Conservation (phyloP, 768 basidiomycete genomes). For the Phlebiopsis gigantea region DNA sequence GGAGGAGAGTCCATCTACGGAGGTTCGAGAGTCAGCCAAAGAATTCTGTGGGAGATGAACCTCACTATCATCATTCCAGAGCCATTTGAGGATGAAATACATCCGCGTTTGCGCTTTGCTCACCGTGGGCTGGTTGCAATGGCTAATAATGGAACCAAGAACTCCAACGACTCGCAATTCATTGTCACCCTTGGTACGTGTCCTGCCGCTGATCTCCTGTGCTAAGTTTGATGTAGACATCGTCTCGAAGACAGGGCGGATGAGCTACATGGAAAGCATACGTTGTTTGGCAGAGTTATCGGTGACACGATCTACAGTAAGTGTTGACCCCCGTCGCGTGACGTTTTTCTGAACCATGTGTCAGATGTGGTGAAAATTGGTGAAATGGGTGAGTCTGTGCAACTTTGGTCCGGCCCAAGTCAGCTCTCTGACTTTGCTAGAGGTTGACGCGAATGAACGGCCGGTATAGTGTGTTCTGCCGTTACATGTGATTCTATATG, state of each 20-base stretch:
- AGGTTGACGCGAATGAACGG: constrained; percentile 66
- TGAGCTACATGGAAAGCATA: constrained; percentile 91
- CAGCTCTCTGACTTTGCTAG: constrained; percentile 32
- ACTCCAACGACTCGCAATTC: constrained; percentile 93
- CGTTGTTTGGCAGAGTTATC: constrained; percentile 85
- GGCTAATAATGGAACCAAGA: constrained; percentile 85
- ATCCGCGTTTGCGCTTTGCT: constrained; percentile 82
- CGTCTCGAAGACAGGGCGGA: constrained; percentile 71
- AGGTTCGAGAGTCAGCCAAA: too few species aligned
- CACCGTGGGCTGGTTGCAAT: constrained; percentile 92
- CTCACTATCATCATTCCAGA: too few species aligned
- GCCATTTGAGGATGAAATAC: constrained; percentile 91
- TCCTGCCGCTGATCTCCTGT: not conserved
- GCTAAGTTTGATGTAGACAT: not conserved
- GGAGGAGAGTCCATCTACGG: constrained; percentile 97
- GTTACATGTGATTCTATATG: not conserved
- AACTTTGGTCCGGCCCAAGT: not conserved
- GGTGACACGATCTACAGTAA: constrained; percentile 88
- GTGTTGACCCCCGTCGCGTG: constrained; percentile 17
- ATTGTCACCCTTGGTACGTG: constrained; percentile 83
- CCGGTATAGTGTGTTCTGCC: constrained; percentile 66
- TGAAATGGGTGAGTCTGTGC: constrained; percentile 59
- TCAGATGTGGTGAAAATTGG: constrained; percentile 90
- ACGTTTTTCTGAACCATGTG: not conserved
- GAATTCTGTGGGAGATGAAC: too few species aligned